These are phyloP conservation scores for Austroboletus niveus DNA, from an alignment of 1,284 basidiomycete genomes.

Conservation along the genomic window DNA sequence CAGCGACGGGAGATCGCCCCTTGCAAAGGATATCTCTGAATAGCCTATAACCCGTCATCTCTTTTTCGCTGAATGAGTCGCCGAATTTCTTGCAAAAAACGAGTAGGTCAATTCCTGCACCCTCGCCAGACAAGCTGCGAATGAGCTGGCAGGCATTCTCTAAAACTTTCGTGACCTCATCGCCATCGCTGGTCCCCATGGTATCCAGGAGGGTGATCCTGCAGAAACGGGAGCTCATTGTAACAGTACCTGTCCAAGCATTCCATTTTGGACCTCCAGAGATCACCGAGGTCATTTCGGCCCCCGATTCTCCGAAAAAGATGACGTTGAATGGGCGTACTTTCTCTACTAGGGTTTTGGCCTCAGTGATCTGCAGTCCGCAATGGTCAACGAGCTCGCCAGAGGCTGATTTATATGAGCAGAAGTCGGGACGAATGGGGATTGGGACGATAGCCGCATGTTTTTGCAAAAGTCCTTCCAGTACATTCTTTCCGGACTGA, in stretches of 20 bases:
- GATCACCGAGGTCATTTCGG: background rate
- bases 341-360: background rate
- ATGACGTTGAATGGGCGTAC: background rate
- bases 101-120: constrained; percentile 27
- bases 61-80: constrained; percentile 18
- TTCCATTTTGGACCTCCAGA: background rate
- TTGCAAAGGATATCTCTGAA: constrained; percentile 29
- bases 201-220: background rate
- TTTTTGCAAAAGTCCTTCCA: background rate
- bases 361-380: background rate
- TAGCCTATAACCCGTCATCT: constrained; percentile 22
- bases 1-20: constrained; percentile 26
- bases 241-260: background rate
- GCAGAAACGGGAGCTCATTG: background rate
- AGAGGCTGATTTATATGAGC: background rate
- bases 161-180: background rate
- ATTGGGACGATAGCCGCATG: background rate
- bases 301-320: background rate
- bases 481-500: background rate
- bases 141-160: background rate
- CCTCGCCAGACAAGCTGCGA: background rate
- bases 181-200: background rate
- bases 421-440: background rate
- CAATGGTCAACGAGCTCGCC: background rate
- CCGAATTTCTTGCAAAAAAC: constrained; percentile 29